Conservation (phyloP, 164 flowering plant genomes). For the Dillenia turbinata region DNA sequence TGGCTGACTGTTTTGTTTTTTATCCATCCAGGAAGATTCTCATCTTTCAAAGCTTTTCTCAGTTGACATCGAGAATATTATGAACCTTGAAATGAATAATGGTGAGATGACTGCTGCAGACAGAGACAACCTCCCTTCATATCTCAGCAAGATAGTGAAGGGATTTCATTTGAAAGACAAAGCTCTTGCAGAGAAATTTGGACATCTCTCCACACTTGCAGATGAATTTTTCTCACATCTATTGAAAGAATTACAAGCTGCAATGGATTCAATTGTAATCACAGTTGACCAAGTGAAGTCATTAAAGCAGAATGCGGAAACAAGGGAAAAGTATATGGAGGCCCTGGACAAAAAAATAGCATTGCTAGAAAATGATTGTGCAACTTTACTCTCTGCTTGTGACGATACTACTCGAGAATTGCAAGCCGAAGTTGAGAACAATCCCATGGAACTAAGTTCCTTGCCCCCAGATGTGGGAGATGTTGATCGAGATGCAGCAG, state of each 20-base stretch:
- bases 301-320: conserved; percentile 37
- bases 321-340: conserved; percentile 35
- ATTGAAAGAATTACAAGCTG: conserved; percentile 34
- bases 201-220: conserved; percentile 37
- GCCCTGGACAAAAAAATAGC: conserved; percentile 37
- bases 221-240: conserved; percentile 45
- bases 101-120: conserved; percentile 29
- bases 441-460: conserved; percentile 18
- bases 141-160: conserved; percentile 37
- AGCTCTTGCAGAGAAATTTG: conserved; percentile 37
- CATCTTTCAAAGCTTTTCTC: conserved; percentile 19
- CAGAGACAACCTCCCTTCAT: conserved; percentile 28
- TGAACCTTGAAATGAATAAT: conserved; percentile 22
- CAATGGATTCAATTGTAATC: conserved; percentile 28
- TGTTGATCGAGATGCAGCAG: conserved; percentile 17
- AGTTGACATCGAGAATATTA: conserved; percentile 17
- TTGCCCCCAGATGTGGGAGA: conserved; percentile 13
- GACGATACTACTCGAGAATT: conserved; percentile 41
- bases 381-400: conserved; percentile 51
- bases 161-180: conserved; percentile 43
- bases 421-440: conserved; percentile 32
- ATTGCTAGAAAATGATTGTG: conserved; percentile 38
- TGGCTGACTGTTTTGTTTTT: conserved; percentile 7
- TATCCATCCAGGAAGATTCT: conserved; percentile 40
- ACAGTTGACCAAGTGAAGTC: conserved; percentile 27